Conservation (phyloP, 192 early-diverging fungal genomes). For the Coemansia sp. region DNA sequence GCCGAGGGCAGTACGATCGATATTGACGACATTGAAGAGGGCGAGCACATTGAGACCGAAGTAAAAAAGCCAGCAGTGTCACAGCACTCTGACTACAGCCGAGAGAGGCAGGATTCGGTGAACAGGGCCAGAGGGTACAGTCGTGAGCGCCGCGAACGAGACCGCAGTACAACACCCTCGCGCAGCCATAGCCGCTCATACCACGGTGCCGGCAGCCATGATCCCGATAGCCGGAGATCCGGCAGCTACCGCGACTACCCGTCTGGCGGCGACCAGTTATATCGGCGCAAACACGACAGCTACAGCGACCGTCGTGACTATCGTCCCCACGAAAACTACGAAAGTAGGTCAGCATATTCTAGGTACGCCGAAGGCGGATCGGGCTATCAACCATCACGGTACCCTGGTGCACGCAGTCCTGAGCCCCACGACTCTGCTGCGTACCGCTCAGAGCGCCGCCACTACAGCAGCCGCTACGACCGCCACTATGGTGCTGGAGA, state of each 20-base stretch:
- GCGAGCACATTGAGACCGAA: constrained; percentile 43
- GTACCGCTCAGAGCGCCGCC: constrained; percentile 31
- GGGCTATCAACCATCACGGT: constrained; percentile 9
- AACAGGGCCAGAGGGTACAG: constrained; percentile 3
- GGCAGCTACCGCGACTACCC: constrained; percentile 19
- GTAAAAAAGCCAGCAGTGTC: constrained; percentile 12
- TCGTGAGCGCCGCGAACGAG: neutral
- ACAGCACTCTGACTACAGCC: neutral
- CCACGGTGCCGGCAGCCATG: constrained; percentile 7
- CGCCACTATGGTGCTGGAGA: constrained; percentile 9
- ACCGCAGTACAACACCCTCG: constrained; percentile 8
- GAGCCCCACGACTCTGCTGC: constrained; percentile 6
- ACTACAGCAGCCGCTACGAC: constrained; percentile 24
- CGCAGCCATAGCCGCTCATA: constrained; percentile 17
- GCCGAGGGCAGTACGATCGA: constrained; percentile 1
- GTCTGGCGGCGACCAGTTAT: neutral
- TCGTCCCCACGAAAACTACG: constrained; percentile 14
- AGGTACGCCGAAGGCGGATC: constrained; percentile 10
- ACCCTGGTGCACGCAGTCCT: constrained; percentile 27
- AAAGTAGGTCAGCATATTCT: constrained; percentile 17
- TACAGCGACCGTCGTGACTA: constrained; percentile 26
- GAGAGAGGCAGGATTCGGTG: constrained; percentile 2
- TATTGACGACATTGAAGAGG: constrained; percentile 48
- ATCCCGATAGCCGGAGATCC: constrained; percentile 6
- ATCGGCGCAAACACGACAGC: constrained; percentile 28